These are phyloP conservation scores for Corrigiola litoralis DNA, from an alignment of 179 eudicot genomes.

Conservation along the genomic window DNA sequence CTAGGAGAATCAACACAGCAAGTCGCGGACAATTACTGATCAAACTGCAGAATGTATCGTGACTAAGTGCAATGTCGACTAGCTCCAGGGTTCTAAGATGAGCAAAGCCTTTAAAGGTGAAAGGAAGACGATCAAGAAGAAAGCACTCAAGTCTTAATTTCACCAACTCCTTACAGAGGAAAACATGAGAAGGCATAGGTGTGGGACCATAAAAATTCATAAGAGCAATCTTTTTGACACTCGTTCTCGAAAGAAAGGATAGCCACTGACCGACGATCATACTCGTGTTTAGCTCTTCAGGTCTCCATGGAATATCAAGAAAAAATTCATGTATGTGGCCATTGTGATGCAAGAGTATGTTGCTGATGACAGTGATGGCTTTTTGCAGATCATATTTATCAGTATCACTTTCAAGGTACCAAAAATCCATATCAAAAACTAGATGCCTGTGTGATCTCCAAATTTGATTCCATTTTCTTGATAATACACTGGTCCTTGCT, in stretches of 20 bases:
- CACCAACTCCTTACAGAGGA: background rate
- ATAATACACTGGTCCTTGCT: conserved; percentile 1
- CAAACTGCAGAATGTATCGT: conserved; percentile 1
- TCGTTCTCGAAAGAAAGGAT: background rate
- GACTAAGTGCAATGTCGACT: background rate
- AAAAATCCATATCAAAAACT: background rate
- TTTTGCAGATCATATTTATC: background rate
- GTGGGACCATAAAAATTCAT: background rate
- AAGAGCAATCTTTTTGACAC: background rate
- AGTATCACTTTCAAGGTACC: background rate
- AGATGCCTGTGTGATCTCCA: background rate
- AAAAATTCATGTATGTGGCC: background rate
- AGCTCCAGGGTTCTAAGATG: conserved; percentile 2
- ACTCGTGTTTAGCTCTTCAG: background rate
- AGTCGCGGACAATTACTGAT: conserved; percentile 3
- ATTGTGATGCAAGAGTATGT: conserved; percentile 4
- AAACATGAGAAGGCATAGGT: conserved; percentile 12
- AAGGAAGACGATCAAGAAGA: background rate
- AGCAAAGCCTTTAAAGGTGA: conserved; percentile 3
- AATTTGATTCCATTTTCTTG: conserved; percentile 2
- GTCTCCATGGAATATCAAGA: background rate
- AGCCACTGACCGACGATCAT: conserved; percentile 3
- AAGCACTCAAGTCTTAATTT: conserved; percentile 7
- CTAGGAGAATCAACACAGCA: background rate
- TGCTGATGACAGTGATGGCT: background rate